Conservation (phyloP, 345 rosid species). For the Populus nigra region DNA sequence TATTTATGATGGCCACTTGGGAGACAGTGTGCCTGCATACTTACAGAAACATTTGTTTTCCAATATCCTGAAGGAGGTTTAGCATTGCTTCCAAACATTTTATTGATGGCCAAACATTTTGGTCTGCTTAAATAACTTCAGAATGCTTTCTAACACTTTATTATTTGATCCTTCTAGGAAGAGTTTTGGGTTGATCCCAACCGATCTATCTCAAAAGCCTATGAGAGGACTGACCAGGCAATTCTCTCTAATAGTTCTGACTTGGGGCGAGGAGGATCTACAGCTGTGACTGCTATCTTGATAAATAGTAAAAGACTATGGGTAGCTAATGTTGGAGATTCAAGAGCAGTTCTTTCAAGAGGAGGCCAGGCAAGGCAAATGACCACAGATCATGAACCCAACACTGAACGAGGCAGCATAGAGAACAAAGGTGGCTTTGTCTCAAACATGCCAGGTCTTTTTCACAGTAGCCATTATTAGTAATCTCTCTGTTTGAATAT, state of each 20-base stretch:
- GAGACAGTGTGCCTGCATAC: slow-evolving; percentile 59
- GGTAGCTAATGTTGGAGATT: slow-evolving; percentile 72
- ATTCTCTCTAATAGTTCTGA: slow-evolving; percentile 54
- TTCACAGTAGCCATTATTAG: neutral
- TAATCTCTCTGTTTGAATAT: neutral
- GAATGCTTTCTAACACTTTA: slow-evolving; percentile 17
- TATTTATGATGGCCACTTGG: slow-evolving; percentile 75
- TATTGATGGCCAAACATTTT: slow-evolving; percentile 9
- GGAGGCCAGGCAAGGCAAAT: slow-evolving; percentile 53
- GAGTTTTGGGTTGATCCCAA: slow-evolving; percentile 62
- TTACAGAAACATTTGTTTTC: slow-evolving; percentile 66
- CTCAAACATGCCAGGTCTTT: slow-evolving; percentile 68
- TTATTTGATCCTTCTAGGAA: slow-evolving; percentile 35
- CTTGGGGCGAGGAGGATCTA: slow-evolving; percentile 75
- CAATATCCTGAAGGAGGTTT: slow-evolving; percentile 62
- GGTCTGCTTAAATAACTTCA: neutral
- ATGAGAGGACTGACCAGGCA: slow-evolving; percentile 63
- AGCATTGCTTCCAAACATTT: slow-evolving; percentile 13
- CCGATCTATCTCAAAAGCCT: slow-evolving; percentile 60
- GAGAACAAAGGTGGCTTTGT: slow-evolving; percentile 76
- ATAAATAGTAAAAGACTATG: slow-evolving; percentile 48
- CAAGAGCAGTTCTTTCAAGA: slow-evolving; percentile 61
- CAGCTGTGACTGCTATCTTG: slow-evolving; percentile 74
- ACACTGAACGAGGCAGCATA: slow-evolving; percentile 57
- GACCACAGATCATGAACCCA: slow-evolving; percentile 69